These are phyloP conservation scores for Nitzschia palea DNA, from an alignment of 108 stramenopile species.

Conservation along the genomic window DNA sequence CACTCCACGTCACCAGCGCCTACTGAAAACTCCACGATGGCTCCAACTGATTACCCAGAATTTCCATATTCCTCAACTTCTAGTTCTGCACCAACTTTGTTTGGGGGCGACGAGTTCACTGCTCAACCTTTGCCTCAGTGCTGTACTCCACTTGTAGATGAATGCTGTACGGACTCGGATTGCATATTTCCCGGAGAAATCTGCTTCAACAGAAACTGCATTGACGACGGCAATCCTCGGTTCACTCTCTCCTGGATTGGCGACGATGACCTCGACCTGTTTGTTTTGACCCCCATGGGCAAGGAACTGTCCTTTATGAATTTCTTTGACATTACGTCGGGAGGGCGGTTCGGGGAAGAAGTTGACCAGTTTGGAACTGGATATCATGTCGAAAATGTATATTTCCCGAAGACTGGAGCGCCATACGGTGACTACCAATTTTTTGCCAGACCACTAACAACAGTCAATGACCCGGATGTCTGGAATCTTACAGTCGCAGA, in stretches of 20 bases:
- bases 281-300: constrained; percentile 32
- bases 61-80: no score
- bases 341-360: constrained; percentile 32
- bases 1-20: neutral
- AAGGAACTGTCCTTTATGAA: constrained; percentile 31
- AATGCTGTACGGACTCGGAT: constrained; percentile 28
- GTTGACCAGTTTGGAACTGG: constrained; percentile 25
- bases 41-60: neutral
- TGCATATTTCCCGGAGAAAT: constrained; percentile 20
- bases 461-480: constrained; percentile 7
- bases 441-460: constrained; percentile 26
- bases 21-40: neutral
- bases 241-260: constrained; percentile 38
- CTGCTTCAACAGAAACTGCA: constrained; percentile 34
- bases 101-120: no score
- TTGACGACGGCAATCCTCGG: constrained; percentile 27
- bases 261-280: constrained; percentile 39
- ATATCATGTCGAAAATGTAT: constrained; percentile 38
- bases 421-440: constrained; percentile 27
- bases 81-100: no score
- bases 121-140: neutral
- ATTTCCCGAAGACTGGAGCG: constrained; percentile 19
- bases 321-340: constrained; percentile 20
- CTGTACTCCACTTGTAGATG: constrained; percentile 22
- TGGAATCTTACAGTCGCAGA: constrained; percentile 31